Base-by-base conservation (phyloP, 2,329 filamentous ascomycete species). In the Lasiodiplodia gonubiensis region DNA sequence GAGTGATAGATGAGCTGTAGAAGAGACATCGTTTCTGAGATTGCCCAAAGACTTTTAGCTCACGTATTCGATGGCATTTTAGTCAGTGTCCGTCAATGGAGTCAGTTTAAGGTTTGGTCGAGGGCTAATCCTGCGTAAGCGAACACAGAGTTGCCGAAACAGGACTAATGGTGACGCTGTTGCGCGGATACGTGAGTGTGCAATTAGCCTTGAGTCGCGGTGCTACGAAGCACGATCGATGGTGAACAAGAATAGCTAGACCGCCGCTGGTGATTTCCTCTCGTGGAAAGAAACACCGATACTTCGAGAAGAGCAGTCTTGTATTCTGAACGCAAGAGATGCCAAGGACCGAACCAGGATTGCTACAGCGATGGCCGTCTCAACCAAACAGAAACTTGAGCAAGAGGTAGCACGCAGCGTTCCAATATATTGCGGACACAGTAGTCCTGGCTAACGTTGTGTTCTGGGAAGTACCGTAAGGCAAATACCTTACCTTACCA, bases 41-140 rank as follows among this genome's bases (percentile, higher is more conserved):
- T 21, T 49, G 25, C 57, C 35, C 14, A 25, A 5, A n/a, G 46
- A 61, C 27, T 61, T 49, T 61, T 61, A 42, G 42, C 7, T 18
- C 25, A 10, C 27, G 18, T 61, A 21, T 11, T 27, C 16, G 39
- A 12, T 42, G 39, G 27, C 49, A 27, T 49, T 33, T 27, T 49
- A 61, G 57, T 61, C 57, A 61, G 57, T 33, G 16, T 12, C 25
- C 10, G 18, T 33, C 10, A 10, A 18, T 35, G 57, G 48, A 61
- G 57, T 61, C 57, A 61, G 39, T 61, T 61, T 61, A 61, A 46
- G 57, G 39, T 61, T 61, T 33, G 16, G 11, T 12, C 25, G 55
- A 42, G 48, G 33, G 39, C 25, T 23, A 48, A 27, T 21, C 42
- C 14, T 30, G 46, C 30, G 30, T 60, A 21, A 27, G n/a, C 14